A percentile compares a stretch with the other conserved stretches of the same genome.
phyloP scores from a whole-genome alignment of 2,329 filamentous ascomycete genomes.

The Neofusicoccum sp. region DNA sequence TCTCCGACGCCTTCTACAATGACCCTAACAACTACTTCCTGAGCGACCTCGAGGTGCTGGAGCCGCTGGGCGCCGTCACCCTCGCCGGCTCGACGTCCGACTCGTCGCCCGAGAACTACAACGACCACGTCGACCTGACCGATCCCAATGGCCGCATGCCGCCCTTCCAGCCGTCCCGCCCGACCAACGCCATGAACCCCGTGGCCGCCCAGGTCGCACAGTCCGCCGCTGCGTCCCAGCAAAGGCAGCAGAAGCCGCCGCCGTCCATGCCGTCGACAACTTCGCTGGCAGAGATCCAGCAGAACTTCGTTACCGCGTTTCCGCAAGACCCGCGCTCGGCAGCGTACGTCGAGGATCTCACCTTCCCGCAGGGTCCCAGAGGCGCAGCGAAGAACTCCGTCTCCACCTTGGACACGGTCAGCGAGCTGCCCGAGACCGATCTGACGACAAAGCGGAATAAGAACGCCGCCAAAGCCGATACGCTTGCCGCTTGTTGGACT shows the following conservation, averaged over 20 bases:
- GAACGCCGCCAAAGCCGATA: slow-evolving; percentile 32
- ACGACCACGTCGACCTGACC: slow-evolving; percentile 13
- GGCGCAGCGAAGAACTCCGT: slow-evolving; percentile 22
- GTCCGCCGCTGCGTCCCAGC: not conserved
- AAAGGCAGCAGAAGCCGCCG: not conserved
- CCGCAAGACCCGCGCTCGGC: slow-evolving; percentile 16
- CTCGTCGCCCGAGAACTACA: slow-evolving; percentile 37
- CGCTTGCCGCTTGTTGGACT: slow-evolving; percentile 42
- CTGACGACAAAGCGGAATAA: slow-evolving; percentile 35
- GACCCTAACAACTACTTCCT: slow-evolving; percentile 40
- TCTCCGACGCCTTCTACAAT: slow-evolving; percentile 36
- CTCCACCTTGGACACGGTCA: slow-evolving; percentile 22
- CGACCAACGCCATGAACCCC: not conserved
- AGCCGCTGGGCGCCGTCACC: slow-evolving; percentile 33
- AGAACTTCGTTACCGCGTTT: slow-evolving; percentile 16
- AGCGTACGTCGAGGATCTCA: slow-evolving; percentile 33
- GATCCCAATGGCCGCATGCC: slow-evolving; percentile 12
- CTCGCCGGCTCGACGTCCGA: slow-evolving; percentile 35
- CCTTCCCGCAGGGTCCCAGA: slow-evolving; percentile 36
- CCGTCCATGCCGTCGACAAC: slow-evolving; percentile 6
- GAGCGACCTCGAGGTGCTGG: slow-evolving; percentile 39
- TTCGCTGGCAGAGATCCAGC: slow-evolving; percentile 17
- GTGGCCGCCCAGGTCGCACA: not conserved
- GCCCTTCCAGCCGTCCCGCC: not conserved
- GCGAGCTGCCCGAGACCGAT: slow-evolving; percentile 21